Evolutionary conservation across 768 basidiomycete genomes (phyloP), one percentile per base, ranked within the genome.

Genomic region (Kwoniella newhampshirensis): DNA sequence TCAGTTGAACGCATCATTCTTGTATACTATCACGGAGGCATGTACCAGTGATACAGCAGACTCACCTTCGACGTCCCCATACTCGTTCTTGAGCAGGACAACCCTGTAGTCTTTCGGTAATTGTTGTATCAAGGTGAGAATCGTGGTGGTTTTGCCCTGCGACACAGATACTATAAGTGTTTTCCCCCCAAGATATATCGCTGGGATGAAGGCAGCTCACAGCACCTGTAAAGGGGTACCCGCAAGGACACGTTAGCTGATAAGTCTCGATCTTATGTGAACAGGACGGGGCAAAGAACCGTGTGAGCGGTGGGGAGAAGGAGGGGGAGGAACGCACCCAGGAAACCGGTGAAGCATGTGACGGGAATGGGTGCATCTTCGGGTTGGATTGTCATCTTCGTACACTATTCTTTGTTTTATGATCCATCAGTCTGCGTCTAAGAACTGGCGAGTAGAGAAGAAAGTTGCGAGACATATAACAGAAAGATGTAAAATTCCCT

Each of bases 311-410:
- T 13, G n/a, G 47, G 26, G 44, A 39, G 49, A 40, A 35, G 46
- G 45, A 59, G n/a, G n/a, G 17, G 23, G 9, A 28, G 27, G 39
- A 46, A 56, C 70, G 54, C 37, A 71, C 73, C 69, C 3, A 91
- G 83, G 73, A 91, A 94, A 15, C 92, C 92, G n/a, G 92, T 97
- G 77, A 94, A 91, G 56, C 93, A 88, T 1, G 93, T 93, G 63
- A 96, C 86, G 12, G 91, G 90, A 64, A 91, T 92, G 13, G 7
- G 15, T 35, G 48, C 12, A 40, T 42, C 15, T 39, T 42, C 42
- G 26, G 30, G 55, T 13, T 44, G 41, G 36, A 56, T 41, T 17
- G 55, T 50, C 55, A 57, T 57, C 2, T 28, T 54, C 42, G n/a
- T n/a, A n/a, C n/a, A n/a, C 45, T 15, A 47, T 23, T n/a, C n/a